Evolutionary conservation across 2,329 filamentous ascomycete species (phyloP).

Genomic region (Scedosporium apiospermum): DNA sequence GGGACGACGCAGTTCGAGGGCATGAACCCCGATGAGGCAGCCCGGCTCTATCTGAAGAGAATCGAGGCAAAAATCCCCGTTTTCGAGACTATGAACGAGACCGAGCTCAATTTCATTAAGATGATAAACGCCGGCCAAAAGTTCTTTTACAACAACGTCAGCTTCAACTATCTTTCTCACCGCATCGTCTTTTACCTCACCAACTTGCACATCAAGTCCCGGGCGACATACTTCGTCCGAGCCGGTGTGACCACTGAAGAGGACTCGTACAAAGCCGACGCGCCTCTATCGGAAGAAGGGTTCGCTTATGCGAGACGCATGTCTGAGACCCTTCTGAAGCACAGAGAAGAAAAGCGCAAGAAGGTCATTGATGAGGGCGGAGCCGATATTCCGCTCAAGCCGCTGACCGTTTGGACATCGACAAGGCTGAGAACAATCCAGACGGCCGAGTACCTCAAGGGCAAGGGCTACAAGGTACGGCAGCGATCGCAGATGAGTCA

Average conservation of each 20-base stretch:
- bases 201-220: conserved; percentile 92
- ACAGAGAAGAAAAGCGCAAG: conserved; percentile 73
- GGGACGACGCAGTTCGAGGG: conserved; percentile 57
- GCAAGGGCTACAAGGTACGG: conserved; percentile 72
- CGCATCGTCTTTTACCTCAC: conserved; percentile 97
- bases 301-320: conserved; percentile 74
- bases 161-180: conserved; percentile 92
- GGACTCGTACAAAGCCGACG: conserved; percentile 87
- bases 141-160: conserved; percentile 93
- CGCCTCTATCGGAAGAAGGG: conserved; percentile 71
- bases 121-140: conserved; percentile 97
- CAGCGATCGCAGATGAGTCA: conserved; percentile 96
- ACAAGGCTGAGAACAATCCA: conserved; percentile 84
- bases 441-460: conserved; percentile 73
- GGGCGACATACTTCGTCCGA: conserved; percentile 86
- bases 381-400: conserved; percentile 59
- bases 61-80: conserved; percentile 90
- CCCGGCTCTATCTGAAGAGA: conserved; percentile 79
- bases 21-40: conserved; percentile 87
- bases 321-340: conserved; percentile 71
- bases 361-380: conserved; percentile 60
- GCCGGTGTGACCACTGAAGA: conserved; percentile 81
- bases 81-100: conserved; percentile 94
- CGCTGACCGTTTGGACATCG: conserved; percentile 88
- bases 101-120: conserved; percentile 93